Evolutionary conservation across 805 yeast genomes (phyloP), one percentile per base, ranked within the genome.

Genomic region (Wickerhamiella kurtzmanii): DNA sequence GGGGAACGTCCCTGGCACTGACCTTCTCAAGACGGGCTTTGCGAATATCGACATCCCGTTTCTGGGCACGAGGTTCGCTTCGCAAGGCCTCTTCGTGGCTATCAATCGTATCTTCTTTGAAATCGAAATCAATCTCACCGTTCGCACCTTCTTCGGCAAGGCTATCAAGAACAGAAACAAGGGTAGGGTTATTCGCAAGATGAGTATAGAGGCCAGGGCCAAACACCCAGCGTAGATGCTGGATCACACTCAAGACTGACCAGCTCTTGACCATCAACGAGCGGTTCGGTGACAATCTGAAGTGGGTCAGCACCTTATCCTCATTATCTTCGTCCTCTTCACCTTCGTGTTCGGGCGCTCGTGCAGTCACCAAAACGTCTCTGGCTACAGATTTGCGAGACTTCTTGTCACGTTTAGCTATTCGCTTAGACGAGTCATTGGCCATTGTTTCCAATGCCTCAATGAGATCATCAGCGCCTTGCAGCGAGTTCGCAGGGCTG

Each of bases 371-470:
- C 11, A 52, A 22, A 6, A 42, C 50, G 38, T 50, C 51, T 3
- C 52, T 35, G 20, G 49, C 37, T 9, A 51, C 41, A 8, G 41
- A 38, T 50, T 76, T 75, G 21, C 75, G 67, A 36, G 73, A 77
- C 49, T 72, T 73, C 58, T 76, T 79, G 50, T 78, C 83, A 56
- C 74, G 76, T 53, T 80, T 80, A 22, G 80, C 73, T 2, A 77
- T 58, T 45, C 70, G 74, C 48, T 78, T 77, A 3, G 79, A 66
- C 0, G 82, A 74, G 19, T 74, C 70, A 39, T 69, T 71, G 1
- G 74, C 63, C 39, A 79, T 63, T 35, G 44, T 49, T 6, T 56
- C 56, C 43, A 63, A 70, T 13, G 66, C 68, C 1, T 61, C 67
- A 6, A 56, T 63, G 6, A 64, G 67, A 1, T 67, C 73, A 1